Percentiles rank a stretch among this genome's conserved stretches.
Conservation (phyloP, 2,329 filamentous ascomycete genomes). For the Diaporthe citriasiana region DNA sequence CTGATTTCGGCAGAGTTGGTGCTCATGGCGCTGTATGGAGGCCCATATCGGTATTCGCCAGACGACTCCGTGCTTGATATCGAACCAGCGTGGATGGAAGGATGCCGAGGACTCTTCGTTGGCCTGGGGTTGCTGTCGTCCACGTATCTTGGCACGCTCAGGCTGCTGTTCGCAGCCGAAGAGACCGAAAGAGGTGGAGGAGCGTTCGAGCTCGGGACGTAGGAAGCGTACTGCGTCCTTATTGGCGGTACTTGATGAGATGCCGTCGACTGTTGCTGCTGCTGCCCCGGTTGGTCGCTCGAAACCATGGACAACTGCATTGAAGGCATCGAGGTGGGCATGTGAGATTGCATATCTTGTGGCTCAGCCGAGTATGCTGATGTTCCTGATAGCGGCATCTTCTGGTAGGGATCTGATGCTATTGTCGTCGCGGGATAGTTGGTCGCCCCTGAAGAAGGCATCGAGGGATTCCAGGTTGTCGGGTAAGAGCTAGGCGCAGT, state of each 20-base stretch:
- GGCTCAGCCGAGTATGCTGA: constrained; percentile 64
- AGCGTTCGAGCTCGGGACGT: constrained; percentile 64
- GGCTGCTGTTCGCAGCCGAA: constrained; percentile 58
- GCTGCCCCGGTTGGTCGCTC: constrained; percentile 60
- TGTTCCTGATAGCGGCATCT: constrained; percentile 64
- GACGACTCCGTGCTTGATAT: constrained; percentile 63
- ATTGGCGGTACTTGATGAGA: constrained; percentile 54
- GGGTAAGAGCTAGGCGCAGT: constrained; percentile 65
- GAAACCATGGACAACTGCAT: constrained; percentile 66
- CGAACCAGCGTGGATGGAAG: constrained; percentile 66
- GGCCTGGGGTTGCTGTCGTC: constrained; percentile 66
- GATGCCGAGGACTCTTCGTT: constrained; percentile 69
- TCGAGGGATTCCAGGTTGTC: constrained; percentile 66
- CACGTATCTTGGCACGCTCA: constrained; percentile 70
- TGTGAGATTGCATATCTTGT: constrained; percentile 66
- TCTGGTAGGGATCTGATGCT: constrained; percentile 65
- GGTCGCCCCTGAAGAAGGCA: constrained; percentile 61
- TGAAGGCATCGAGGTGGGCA: constrained; percentile 68
- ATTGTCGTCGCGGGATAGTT: constrained; percentile 67
- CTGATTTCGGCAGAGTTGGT: constrained; percentile 52
- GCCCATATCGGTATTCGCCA: constrained; percentile 70
- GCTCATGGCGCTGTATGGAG: constrained; percentile 54
- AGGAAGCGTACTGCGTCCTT: constrained; percentile 67
- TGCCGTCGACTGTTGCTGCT: constrained; percentile 25
- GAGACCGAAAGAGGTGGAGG: constrained; percentile 64